Percentiles rank a stretch among this genome's conserved stretches.
Evolutionary conservation across 768 basidiomycete genomes (phyloP).

Genomic region (Agaricus blazei): DNA sequence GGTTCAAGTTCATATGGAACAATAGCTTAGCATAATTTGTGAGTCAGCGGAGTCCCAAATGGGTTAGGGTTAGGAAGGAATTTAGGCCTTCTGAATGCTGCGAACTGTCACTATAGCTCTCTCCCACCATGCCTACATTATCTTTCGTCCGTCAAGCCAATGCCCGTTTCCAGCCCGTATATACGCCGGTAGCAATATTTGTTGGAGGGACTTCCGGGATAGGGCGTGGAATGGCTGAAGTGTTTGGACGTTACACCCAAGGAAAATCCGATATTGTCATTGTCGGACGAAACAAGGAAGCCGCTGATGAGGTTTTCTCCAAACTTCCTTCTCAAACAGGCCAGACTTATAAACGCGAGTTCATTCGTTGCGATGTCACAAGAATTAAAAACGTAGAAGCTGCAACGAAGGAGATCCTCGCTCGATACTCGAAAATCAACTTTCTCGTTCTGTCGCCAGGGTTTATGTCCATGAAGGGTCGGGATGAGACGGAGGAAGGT

Average conservation of each 20-base stretch:
- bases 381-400: slow-evolving; percentile 39
- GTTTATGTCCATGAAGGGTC: slow-evolving; percentile 31
- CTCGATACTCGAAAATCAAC: slow-evolving; percentile 40
- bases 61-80: too few species aligned
- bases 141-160: slow-evolving; percentile 21
- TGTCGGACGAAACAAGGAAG: slow-evolving; percentile 35
- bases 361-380: slow-evolving; percentile 40
- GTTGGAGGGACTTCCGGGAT: slow-evolving; percentile 34
- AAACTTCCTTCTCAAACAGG: slow-evolving; percentile 25
- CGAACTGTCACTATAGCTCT: not conserved
- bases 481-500: slow-evolving; percentile 27
- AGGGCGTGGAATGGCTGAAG: slow-evolving; percentile 34
- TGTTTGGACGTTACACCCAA: slow-evolving; percentile 33
- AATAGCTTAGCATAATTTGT: too few species aligned
- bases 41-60: too few species aligned
- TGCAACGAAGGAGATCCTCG: slow-evolving; percentile 25
- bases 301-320: slow-evolving; percentile 33
- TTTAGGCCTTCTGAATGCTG: too few species aligned
- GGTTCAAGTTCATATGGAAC: too few species aligned
- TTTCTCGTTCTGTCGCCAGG: slow-evolving; percentile 44
- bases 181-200: slow-evolving; percentile 24
- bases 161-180: slow-evolving; percentile 15
- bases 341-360: slow-evolving; percentile 27
- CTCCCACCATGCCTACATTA: slow-evolving; percentile 17
- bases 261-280: slow-evolving; percentile 42